These are phyloP conservation scores for Nannochloris sp. DNA, from an alignment of 139 green algal species.

Conservation along the genomic window DNA sequence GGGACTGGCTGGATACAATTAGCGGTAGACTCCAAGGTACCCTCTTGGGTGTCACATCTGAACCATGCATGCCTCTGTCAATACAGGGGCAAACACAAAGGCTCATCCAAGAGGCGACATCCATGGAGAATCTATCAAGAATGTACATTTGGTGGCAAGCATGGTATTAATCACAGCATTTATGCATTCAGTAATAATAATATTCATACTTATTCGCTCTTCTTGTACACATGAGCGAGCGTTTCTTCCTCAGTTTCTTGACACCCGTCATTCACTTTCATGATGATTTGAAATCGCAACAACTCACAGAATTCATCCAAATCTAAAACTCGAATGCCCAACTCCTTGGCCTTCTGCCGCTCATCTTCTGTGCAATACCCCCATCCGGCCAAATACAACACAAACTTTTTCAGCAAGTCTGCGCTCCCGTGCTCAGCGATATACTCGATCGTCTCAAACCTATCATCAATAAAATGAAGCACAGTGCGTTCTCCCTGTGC, in stretches of 20 bases:
- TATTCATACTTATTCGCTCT: neutral
- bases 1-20: conserved; percentile 69
- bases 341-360: conserved; percentile 11
- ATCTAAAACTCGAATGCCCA: conserved; percentile 32
- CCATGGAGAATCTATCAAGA: conserved; percentile 71
- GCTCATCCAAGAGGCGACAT: conserved; percentile 79
- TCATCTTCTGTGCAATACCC: conserved; percentile 44
- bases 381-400: conserved; percentile 52
- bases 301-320: conserved; percentile 41
- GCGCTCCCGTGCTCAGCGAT: conserved; percentile 8
- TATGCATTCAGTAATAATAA: neutral
- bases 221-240: conserved; percentile 6
- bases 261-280: conserved; percentile 47
- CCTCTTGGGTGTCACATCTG: conserved; percentile 74
- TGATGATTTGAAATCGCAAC: conserved; percentile 24
- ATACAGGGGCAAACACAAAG: conserved; percentile 77
- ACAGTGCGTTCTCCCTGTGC: conserved; percentile 15
- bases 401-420: conserved; percentile 25
- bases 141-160: conserved; percentile 97
- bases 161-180: conserved; percentile 29
- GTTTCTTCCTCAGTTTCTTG: conserved; percentile 46
- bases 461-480: conserved; percentile 70
- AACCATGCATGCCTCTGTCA: conserved; percentile 69
- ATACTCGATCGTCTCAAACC: conserved; percentile 54
- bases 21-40: conserved; percentile 65